These are phyloP conservation scores for Nakaseomyces delphensis DNA, from an alignment of 1,139 yeast species.

Conservation along the genomic window DNA sequence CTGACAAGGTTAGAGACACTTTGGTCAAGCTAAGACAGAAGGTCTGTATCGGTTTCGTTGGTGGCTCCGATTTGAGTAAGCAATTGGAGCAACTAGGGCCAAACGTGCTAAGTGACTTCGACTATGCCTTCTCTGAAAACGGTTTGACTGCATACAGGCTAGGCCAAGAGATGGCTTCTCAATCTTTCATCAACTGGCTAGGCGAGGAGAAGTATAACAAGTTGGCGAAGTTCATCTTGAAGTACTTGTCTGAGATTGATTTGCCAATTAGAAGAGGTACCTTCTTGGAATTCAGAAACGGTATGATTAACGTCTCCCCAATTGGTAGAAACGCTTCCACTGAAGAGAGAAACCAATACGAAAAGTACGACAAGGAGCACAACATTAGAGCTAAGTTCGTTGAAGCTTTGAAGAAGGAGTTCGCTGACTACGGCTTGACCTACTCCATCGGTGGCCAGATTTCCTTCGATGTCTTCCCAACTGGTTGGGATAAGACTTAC, in stretches of 20 bases:
- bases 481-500: constrained; percentile 99
- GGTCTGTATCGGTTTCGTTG: constrained; percentile 93
- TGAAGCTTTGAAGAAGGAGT: constrained; percentile 68
- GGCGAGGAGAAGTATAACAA: constrained; percentile 93
- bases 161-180: constrained; percentile 82
- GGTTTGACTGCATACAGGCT: constrained; percentile 94
- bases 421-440: constrained; percentile 77
- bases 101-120: constrained; percentile 69
- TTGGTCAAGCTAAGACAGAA: constrained; percentile 73
- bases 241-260: constrained; percentile 76
- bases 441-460: constrained; percentile 99
- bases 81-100: constrained; percentile 94
- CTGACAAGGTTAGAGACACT: constrained; percentile 70
- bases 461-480: constrained; percentile 98
- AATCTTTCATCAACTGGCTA: constrained; percentile 88
- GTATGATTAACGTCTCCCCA: constrained; percentile 97
- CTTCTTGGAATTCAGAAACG: constrained; percentile 96
- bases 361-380: constrained; percentile 69
- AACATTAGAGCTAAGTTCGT: constrained; percentile 78
- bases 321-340: constrained; percentile 97
- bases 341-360: constrained; percentile 86
- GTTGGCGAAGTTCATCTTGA: constrained; percentile 74
- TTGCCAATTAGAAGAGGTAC: constrained; percentile 96
- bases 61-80: constrained; percentile 91
- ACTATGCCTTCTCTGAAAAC: constrained; percentile 93